Conservation (phyloP, 2,329 filamentous ascomycete species). For the Colletotrichum sp. region DNA sequence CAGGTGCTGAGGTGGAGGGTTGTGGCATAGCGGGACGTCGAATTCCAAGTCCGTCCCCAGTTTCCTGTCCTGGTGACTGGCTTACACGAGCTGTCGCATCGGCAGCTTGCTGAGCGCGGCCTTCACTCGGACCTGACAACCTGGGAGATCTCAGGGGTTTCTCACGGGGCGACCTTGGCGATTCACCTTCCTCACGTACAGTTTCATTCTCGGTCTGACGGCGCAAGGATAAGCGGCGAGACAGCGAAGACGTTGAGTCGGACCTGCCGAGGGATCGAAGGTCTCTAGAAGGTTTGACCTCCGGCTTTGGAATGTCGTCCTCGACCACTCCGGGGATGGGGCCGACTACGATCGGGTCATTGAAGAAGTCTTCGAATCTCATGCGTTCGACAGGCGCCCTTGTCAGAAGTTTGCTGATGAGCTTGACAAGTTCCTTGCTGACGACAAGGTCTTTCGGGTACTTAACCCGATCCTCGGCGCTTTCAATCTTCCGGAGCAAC, state of each 20-base stretch:
- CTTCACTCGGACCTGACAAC: slow-evolving; percentile 31
- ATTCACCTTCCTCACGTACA: slow-evolving; percentile 35
- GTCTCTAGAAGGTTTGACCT: slow-evolving; percentile 38
- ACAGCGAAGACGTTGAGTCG: slow-evolving; percentile 31
- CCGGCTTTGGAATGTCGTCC: slow-evolving; percentile 66
- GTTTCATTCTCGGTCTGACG: slow-evolving; percentile 45
- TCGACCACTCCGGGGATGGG: slow-evolving; percentile 82
- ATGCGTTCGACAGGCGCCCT: slow-evolving; percentile 84
- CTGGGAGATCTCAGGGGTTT: slow-evolving; percentile 45
- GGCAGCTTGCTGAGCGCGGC: slow-evolving; percentile 33
- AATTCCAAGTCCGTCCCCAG: slow-evolving; percentile 56
- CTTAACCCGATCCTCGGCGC: slow-evolving; percentile 81
- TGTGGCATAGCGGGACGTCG: slow-evolving; percentile 51
- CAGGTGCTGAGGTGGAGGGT: slow-evolving; percentile 55
- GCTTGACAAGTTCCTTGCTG: slow-evolving; percentile 76
- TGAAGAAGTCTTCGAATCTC: slow-evolving; percentile 86
- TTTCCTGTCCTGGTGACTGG: slow-evolving; percentile 51
- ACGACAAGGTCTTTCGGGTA: slow-evolving; percentile 78
- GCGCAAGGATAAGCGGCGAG: slow-evolving; percentile 41
- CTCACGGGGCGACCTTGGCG: slow-evolving; percentile 47
- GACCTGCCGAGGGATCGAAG: slow-evolving; percentile 29
- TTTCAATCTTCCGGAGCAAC: slow-evolving; percentile 88
- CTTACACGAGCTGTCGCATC: slow-evolving; percentile 34
- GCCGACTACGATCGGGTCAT: slow-evolving; percentile 71
- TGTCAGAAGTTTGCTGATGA: slow-evolving; percentile 84